These are phyloP conservation scores for Crucihimalaya himalaica DNA, from an alignment of 345 rosid species.

Conservation along the genomic window DNA sequence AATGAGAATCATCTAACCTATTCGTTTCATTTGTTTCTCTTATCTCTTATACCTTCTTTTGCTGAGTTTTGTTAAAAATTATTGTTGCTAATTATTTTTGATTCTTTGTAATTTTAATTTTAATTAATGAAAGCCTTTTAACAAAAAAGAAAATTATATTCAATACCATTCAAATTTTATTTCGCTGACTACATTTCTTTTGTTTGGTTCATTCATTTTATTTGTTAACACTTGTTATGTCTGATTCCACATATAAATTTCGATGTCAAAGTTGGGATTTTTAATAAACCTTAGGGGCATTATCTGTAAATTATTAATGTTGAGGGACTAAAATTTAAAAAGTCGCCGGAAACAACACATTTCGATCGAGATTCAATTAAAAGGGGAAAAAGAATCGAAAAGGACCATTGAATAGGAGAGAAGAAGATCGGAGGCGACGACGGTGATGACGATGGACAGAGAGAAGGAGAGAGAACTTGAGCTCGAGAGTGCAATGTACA, in stretches of 20 bases:
- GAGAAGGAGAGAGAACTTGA: constrained; percentile 99
- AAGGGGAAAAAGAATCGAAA: constrained; percentile 17
- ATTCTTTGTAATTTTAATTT: too few species aligned
- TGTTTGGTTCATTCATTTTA: too few species aligned
- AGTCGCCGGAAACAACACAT: constrained; percentile 38
- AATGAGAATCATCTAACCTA: too few species aligned
- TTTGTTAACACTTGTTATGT: background rate
- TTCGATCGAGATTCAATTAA: constrained; percentile 46
- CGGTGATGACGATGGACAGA: constrained; percentile 96
- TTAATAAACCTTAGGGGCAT: background rate
- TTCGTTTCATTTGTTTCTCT: too few species aligned
- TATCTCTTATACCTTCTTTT: too few species aligned
- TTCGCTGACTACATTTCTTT: background rate
- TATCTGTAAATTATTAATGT: background rate
- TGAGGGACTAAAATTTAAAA: constrained; percentile 35
- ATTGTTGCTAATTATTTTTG: too few species aligned
- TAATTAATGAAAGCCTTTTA: too few species aligned
- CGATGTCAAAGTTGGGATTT: background rate
- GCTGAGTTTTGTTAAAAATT: too few species aligned
- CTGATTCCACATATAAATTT: background rate
- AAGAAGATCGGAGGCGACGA: constrained; percentile 34
- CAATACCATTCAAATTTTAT: background rate
- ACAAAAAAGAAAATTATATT: too few species aligned
- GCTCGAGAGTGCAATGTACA: constrained; percentile 99
- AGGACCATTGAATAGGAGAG: constrained; percentile 12